phyloP scores from a whole-genome alignment of 148 eudicot species.

The Talinum fruticosum region DNA sequence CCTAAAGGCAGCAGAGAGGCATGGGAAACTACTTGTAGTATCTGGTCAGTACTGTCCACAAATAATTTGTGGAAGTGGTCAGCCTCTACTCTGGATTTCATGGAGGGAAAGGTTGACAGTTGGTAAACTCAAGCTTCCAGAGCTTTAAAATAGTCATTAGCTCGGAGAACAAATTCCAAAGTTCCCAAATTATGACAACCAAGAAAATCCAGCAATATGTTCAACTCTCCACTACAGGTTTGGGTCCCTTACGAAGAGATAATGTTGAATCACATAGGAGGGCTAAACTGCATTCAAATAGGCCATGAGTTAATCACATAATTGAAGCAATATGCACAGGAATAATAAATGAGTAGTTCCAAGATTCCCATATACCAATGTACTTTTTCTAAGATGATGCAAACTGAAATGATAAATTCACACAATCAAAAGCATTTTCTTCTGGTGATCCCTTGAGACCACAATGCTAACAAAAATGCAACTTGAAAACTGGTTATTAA shows the following conservation, averaged over 20 bases:
- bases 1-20: background rate
- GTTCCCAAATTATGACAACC: background rate
- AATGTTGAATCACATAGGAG: background rate
- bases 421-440: background rate
- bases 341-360: background rate
- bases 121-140: background rate
- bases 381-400: background rate
- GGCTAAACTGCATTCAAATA: background rate
- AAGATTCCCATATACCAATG: background rate
- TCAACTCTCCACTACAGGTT: background rate
- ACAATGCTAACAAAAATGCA: background rate
- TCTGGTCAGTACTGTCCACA: background rate
- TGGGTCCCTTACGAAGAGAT: background rate
- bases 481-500: conserved; percentile 1
- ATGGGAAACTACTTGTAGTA: background rate
- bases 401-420: background rate
- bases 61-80: background rate
- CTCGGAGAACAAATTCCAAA: conserved; percentile 4
- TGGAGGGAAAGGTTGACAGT: background rate
- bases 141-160: background rate
- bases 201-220: background rate
- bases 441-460: background rate
- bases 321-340: background rate
- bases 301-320: conserved; percentile 2
- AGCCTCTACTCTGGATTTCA: background rate